Evolutionary conservation across 2,329 filamentous ascomycete genomes (phyloP), one percentile per base, ranked within the genome.

Genomic region (Sclerotiophoma versabilis): DNA sequence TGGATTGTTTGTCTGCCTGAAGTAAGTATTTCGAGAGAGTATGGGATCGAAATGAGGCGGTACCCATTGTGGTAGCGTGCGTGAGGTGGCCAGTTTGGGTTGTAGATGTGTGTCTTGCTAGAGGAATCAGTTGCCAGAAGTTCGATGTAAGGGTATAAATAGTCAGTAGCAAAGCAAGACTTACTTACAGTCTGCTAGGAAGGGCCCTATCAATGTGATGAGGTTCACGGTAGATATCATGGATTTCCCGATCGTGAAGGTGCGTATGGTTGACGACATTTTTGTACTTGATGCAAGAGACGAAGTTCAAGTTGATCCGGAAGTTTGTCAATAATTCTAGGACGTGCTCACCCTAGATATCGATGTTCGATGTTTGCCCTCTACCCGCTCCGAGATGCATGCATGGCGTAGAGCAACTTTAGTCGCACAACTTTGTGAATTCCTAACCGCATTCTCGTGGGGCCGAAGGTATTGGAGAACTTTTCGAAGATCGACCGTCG

Each of bases 31-130:
- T n/a, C n/a, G n/a, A n/a, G n/a, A n/a, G 22, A 25, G 22, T 23
- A 5, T 7, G 1, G 9, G 36, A 26, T 2, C 2, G 36, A 4
- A 4, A 5, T 15, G 34, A 22, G 36, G 14, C 4, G 17, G 22
- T 38, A 41, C 39, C 42, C 30, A 27, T 82, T 82, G 70, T 83
- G 80, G 70, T 82, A 83, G 51, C 76, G 76, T 5, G 80, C 80
- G 63, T 83, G 80, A 0, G 79, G 79, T 1, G 79, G 76, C 80
- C 80, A 83, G 45, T 66, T 64, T 0, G 79, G 79, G 60, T 83
- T 82, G 46, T 71, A 68, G 54, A 82, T 70, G 67, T 81, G 80
- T 2, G 79, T 81, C 46, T 78, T 68, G 59, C 56, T 63, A 17
- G 2, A 2, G 11, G 5, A 14, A 5, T 14, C 11, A n/a, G n/a